Percentiles rank a stretch among this genome's conserved stretches.
These are phyloP conservation scores for Botrytis medusae DNA, from an alignment of 2,329 filamentous ascomycete species.

Conservation along the genomic window DNA sequence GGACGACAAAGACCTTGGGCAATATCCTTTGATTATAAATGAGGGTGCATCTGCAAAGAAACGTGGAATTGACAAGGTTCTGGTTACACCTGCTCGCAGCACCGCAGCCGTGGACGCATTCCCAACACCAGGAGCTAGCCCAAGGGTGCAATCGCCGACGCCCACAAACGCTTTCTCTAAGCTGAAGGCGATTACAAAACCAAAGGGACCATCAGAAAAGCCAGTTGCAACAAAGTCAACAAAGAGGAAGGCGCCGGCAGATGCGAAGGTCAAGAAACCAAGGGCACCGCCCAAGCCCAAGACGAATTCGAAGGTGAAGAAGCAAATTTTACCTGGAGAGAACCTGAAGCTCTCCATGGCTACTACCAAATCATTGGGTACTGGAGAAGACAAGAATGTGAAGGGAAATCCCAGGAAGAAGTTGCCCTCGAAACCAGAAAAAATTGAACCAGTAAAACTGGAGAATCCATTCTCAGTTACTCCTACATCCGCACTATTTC, in stretches of 20 bases:
- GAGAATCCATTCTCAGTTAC: constrained; percentile 15
- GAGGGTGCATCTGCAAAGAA: constrained; percentile 45
- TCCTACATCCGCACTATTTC: constrained; percentile 24
- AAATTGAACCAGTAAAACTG: constrained; percentile 18
- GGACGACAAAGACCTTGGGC: constrained; percentile 55
- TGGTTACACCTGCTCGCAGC: constrained; percentile 41
- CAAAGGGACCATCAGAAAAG: background rate
- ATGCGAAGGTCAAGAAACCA: constrained; percentile 17
- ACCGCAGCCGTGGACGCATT: constrained; percentile 50
- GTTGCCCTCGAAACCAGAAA: constrained; percentile 27
- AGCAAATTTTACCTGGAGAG: constrained; percentile 49
- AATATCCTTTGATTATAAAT: constrained; percentile 48
- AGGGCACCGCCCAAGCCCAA: constrained; percentile 12
- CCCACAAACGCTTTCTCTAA: constrained; percentile 27
- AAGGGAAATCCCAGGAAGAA: constrained; percentile 36
- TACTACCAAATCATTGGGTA: constrained; percentile 21
- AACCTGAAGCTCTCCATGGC: constrained; percentile 21
- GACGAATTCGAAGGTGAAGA: constrained; percentile 47
- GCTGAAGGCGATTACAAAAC: constrained; percentile 8
- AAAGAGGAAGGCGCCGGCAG: constrained; percentile 13
- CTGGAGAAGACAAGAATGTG: background rate
- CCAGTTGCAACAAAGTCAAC: background rate
- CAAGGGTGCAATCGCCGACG: constrained; percentile 45
- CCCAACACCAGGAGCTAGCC: constrained; percentile 58
- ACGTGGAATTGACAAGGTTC: constrained; percentile 45